phyloP scores from a whole-genome alignment of 2,329 filamentous ascomycete species.

The Clarireedia homoeocarpa region DNA sequence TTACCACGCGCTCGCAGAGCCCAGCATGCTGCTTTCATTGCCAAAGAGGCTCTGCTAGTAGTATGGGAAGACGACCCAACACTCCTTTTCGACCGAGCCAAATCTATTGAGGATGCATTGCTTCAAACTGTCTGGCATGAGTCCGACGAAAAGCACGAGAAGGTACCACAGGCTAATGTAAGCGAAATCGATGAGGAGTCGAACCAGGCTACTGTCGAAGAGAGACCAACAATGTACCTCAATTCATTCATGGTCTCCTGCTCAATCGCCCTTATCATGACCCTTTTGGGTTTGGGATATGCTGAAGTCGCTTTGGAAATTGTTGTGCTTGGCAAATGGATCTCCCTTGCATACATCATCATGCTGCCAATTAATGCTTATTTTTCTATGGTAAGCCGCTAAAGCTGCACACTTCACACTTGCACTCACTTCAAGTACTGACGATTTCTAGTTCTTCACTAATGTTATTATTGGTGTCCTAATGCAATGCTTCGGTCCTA shows the following conservation, averaged over 20 bases:
- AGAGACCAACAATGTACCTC: conserved; percentile 58
- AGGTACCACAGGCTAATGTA: conserved; percentile 37
- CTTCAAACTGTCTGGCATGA: conserved; percentile 70
- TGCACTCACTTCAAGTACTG: not conserved
- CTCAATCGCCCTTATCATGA: conserved; percentile 56
- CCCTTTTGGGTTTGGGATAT: conserved; percentile 62
- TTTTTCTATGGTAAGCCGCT: conserved; percentile 51
- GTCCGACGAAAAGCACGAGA: conserved; percentile 48
- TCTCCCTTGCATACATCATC: conserved; percentile 55
- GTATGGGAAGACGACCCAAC: conserved; percentile 79
- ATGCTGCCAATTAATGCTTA: conserved; percentile 67
- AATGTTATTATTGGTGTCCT: conserved; percentile 71
- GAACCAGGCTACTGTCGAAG: conserved; percentile 56
- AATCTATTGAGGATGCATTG: conserved; percentile 66
- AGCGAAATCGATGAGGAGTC: conserved; percentile 64
- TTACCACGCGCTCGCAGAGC: conserved; percentile 64
- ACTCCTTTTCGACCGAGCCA: conserved; percentile 61
- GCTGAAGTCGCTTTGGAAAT: conserved; percentile 62
- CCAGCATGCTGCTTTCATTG: conserved; percentile 74
- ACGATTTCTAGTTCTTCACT: conserved; percentile 50
- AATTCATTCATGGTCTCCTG: conserved; percentile 62
- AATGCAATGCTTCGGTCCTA: conserved; percentile 68
- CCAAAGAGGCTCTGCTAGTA: conserved; percentile 60
- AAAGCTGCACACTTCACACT: not conserved
- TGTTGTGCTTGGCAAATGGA: conserved; percentile 53